Evolutionary conservation across 2,329 filamentous ascomycete species (phyloP).

Genomic region (Venturia aucupariae): DNA sequence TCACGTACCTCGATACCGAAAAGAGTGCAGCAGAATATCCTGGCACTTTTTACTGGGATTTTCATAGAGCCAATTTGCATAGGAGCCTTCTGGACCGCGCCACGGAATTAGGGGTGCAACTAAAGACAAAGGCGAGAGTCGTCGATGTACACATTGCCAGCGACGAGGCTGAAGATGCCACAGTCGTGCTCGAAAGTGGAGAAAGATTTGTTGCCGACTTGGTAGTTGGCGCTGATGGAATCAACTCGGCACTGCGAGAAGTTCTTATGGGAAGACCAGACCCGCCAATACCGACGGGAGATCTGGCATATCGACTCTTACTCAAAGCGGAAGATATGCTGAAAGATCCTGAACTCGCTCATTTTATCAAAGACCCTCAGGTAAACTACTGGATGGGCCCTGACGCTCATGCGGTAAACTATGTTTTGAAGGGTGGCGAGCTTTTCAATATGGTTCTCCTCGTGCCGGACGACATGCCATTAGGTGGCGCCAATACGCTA

Average conservation of each 20-base stretch:
- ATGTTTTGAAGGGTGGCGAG: slow-evolving; percentile 37
- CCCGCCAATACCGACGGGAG: slow-evolving; percentile 41
- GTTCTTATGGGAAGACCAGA: slow-evolving; percentile 36
- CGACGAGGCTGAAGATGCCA: slow-evolving; percentile 26
- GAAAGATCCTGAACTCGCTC: slow-evolving; percentile 36
- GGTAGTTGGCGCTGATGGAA: slow-evolving; percentile 41
- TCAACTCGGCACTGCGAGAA: slow-evolving; percentile 37
- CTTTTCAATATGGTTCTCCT: slow-evolving; percentile 44
- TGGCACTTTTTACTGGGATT: slow-evolving; percentile 43
- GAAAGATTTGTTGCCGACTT: slow-evolving; percentile 31
- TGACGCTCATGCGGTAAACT: slow-evolving; percentile 45
- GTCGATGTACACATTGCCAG: slow-evolving; percentile 32
- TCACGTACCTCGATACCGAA: slow-evolving; percentile 37
- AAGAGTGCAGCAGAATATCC: slow-evolving; percentile 18
- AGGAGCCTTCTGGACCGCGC: slow-evolving; percentile 38
- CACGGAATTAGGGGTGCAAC: slow-evolving; percentile 36
- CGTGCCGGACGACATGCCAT: slow-evolving; percentile 42
- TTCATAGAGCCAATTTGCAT: slow-evolving; percentile 46
- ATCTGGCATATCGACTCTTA: slow-evolving; percentile 42
- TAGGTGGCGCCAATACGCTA: slow-evolving; percentile 28
- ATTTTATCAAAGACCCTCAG: slow-evolving; percentile 38
- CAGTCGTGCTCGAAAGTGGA: slow-evolving; percentile 33
- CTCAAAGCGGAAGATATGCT: slow-evolving; percentile 38
- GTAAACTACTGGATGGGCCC: slow-evolving; percentile 47
- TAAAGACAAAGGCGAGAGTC: slow-evolving; percentile 38